Evolutionary conservation across 257 asterid genomes (phyloP).

Genomic region (Jasminum sambac): DNA sequence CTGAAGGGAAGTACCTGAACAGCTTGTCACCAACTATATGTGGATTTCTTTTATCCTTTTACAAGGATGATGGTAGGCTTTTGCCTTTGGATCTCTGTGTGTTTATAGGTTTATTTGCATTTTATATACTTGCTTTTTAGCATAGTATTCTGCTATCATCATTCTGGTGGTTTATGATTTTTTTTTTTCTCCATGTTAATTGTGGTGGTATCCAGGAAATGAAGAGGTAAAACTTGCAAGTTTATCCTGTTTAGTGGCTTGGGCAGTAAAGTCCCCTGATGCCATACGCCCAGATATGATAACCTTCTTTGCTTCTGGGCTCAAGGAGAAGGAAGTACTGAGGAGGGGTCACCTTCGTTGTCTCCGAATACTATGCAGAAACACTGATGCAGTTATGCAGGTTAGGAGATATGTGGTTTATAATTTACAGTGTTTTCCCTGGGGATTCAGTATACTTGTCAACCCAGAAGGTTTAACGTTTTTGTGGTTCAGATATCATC

Average conservation of each 20-base stretch:
- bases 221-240: slow-evolving; percentile 91
- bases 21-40: slow-evolving; percentile 73
- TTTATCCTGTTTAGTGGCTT: slow-evolving; percentile 74
- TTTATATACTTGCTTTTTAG: slow-evolving; percentile 7
- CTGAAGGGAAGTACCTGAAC: slow-evolving; percentile 89
- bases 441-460: slow-evolving; percentile 17
- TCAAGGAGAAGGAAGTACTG: slow-evolving; percentile 89
- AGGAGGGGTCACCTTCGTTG: slow-evolving; percentile 92
- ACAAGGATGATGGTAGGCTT: slow-evolving; percentile 89
- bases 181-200: slow-evolving; percentile 7
- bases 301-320: slow-evolving; percentile 69
- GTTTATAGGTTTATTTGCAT: slow-evolving; percentile 21
- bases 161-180: slow-evolving; percentile 9
- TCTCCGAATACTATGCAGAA: slow-evolving; percentile 64
- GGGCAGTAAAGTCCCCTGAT: slow-evolving; percentile 79
- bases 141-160: slow-evolving; percentile 23
- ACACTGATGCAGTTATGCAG: slow-evolving; percentile 64
- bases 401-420: slow-evolving; percentile 37
- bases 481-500: slow-evolving; percentile 62
- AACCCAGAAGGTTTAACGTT: slow-evolving; percentile 18
- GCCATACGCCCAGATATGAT: slow-evolving; percentile 55
- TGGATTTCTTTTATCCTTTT: slow-evolving; percentile 67
- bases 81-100: slow-evolving; percentile 23
- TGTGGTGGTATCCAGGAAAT: slow-evolving; percentile 65
- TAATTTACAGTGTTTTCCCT: slow-evolving; percentile 4